Evolutionary conservation across 2,329 filamentous ascomycete species (phyloP), one percentile per base, ranked within the genome.

Genomic region (Thielaviopsis musarum): DNA sequence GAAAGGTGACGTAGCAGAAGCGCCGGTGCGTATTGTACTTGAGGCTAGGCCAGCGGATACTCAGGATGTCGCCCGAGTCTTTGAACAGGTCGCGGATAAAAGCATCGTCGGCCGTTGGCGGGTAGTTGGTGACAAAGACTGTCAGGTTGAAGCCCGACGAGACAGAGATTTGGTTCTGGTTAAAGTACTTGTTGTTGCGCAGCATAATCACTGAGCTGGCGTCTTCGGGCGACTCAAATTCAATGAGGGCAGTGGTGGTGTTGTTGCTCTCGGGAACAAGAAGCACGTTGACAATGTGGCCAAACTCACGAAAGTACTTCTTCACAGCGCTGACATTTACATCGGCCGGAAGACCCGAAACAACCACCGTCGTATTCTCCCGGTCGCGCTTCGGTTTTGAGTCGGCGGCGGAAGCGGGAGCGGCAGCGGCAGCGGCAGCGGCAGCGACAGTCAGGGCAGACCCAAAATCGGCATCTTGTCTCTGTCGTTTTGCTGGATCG

Each of bases 1-100:
- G 78, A 69, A 96, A 96, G n/a, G 94, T 88, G 6, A 96, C 78
- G 70, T 98, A 98, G 74, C 91, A 96, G 73, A 98, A 98, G 24
- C 93, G 85, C 34, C 93, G 87, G 65, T 88, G 84, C 1, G 85
- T 84, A 66, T 96, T 91, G 70, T 80, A 90, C 69, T 94, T 94
- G 57, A 98, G 79, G 60, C 89, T 95, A 1, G 93, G 93, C 72
- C 93, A 93, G 22, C 93, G 85, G 57, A 97, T 79, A 66, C 85
- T 88, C 59, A 95, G 77, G 59, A 98, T 84, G 52, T 91, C 82
- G 52, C 93, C 93, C 66, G 84, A 91, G 61, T 81, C 75, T 62
- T 78, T 76, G 70, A 91, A 91, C 2, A 91, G 71, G 41, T 80
- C 70, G 49, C 80, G 80, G 22, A 93, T 78, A 65, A 81, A 88